Conservation (phyloP, 345 rosid species). For the Linum trigynum region DNA sequence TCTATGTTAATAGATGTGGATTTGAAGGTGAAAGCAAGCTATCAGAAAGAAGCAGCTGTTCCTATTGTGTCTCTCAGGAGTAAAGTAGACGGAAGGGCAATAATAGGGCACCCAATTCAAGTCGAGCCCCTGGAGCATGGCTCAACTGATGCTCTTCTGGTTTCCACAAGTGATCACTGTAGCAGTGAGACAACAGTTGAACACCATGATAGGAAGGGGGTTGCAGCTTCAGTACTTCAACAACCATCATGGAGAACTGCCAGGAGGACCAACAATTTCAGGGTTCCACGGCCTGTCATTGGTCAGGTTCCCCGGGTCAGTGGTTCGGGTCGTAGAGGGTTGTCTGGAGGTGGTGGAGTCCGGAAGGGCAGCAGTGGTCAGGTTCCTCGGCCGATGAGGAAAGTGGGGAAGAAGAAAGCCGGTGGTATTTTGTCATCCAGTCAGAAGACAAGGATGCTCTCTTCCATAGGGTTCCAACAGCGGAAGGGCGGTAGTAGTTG, state of each 20-base stretch:
- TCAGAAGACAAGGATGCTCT: constrained; percentile 79
- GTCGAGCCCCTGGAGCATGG: constrained; percentile 68
- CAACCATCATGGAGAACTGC: constrained; percentile 95
- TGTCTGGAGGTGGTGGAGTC: constrained; percentile 15
- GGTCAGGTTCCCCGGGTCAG: constrained; percentile 22
- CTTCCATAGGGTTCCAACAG: constrained; percentile 49
- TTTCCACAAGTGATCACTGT: constrained; percentile 32
- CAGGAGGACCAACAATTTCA: constrained; percentile 60
- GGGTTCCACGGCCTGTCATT: constrained; percentile 65
- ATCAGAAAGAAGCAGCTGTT: constrained; percentile 51
- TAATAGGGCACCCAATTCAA: constrained; percentile 84
- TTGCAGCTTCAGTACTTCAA: constrained; percentile 48
- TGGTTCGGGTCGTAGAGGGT: constrained; percentile 34
- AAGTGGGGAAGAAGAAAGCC: constrained; percentile 38
- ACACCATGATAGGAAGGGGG: constrained; percentile 32
- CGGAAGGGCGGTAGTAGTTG: constrained; percentile 44
- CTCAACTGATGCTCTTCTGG: constrained; percentile 39
- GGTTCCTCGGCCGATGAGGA: constrained; percentile 35
- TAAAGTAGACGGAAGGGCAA: constrained; percentile 73
- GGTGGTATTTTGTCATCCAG: constrained; percentile 33
- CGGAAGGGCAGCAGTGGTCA: constrained; percentile 39
- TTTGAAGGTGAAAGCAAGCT: constrained; percentile 77
- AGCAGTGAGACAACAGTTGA: constrained; percentile 30
- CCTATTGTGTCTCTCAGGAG: constrained; percentile 81
- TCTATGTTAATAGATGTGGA: constrained; percentile 66